Evolutionary conservation across 2,329 filamentous ascomycete genomes (phyloP).

Genomic region (Xylariaceae sp.): DNA sequence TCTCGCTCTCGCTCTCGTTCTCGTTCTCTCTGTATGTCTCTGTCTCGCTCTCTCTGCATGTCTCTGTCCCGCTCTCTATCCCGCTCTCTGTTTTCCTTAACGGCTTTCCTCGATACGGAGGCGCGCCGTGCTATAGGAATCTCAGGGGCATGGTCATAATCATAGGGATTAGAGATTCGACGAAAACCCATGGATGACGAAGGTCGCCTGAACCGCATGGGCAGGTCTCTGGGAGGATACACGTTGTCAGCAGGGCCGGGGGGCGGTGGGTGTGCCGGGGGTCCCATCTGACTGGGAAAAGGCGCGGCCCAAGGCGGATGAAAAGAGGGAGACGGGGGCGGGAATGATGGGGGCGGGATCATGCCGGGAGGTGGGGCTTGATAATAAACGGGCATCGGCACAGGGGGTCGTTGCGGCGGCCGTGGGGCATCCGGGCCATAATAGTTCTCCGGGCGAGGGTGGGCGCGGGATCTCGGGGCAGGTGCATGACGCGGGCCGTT

Average conservation of each 20-base stretch:
- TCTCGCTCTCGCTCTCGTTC: too few species aligned
- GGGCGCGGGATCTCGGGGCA: constrained; percentile 37
- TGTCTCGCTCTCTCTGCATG: background rate
- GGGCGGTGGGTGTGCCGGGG: constrained; percentile 17
- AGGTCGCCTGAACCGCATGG: constrained; percentile 33
- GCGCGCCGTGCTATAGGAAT: constrained; percentile 37
- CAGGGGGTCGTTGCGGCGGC: constrained; percentile 31
- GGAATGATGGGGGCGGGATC: constrained; percentile 25
- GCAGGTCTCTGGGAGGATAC: constrained; percentile 19
- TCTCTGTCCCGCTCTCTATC: constrained; percentile 36
- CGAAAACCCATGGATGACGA: constrained; percentile 40
- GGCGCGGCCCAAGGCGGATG: constrained; percentile 12
- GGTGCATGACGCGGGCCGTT: constrained; percentile 33
- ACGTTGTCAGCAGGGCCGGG: constrained; percentile 21
- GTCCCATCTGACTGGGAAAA: constrained; percentile 20
- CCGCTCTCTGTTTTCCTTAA: constrained; percentile 39
- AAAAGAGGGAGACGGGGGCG: constrained; percentile 17
- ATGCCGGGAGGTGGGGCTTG: constrained; percentile 29
- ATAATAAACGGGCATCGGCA: constrained; percentile 35
- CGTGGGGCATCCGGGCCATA: constrained; percentile 30
- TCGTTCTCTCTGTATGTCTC: background rate
- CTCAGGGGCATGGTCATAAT: constrained; percentile 38
- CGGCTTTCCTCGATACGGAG: constrained; percentile 36
- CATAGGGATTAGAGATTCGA: constrained; percentile 36
- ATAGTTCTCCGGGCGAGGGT: constrained; percentile 37